Percentiles rank a stretch among this genome's conserved stretches.
These are phyloP conservation scores for Gaeumannomyces tritici DNA, from an alignment of 2,329 filamentous ascomycete species.

Conservation along the genomic window DNA sequence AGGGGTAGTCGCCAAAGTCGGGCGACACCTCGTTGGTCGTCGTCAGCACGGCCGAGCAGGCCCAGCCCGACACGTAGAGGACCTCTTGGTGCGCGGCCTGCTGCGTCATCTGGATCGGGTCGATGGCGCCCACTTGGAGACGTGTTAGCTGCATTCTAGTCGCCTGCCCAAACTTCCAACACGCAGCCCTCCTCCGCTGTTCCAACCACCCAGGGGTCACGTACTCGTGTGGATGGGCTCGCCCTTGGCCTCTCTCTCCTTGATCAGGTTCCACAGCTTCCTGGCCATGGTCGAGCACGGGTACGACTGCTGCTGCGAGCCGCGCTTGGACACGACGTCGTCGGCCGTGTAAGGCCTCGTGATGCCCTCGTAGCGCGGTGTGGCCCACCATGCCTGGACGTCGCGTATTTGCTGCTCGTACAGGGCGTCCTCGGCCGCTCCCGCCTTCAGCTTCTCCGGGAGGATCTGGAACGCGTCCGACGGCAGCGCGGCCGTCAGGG, in stretches of 20 bases:
- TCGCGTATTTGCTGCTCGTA: conserved; percentile 77
- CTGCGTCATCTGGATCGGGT: conserved; percentile 99
- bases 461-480: conserved; percentile 82
- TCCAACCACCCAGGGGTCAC: conserved; percentile 17
- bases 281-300: conserved; percentile 90
- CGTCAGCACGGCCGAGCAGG: conserved; percentile 87
- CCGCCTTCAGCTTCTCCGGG: conserved; percentile 66
- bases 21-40: conserved; percentile 95
- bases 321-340: conserved; percentile 89
- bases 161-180: no score
- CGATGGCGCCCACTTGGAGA: conserved; percentile 78
- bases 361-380: conserved; percentile 77
- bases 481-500: conserved; percentile 49
- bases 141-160: no score
- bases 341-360: conserved; percentile 83
- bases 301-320: conserved; percentile 76
- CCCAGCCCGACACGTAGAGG: conserved; percentile 94
- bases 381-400: conserved; percentile 85
- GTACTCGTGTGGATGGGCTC: conserved; percentile 88
- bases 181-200: no score
- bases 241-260: conserved; percentile 65
- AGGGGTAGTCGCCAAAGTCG: conserved; percentile 97
- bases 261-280: conserved; percentile 85
- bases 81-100: conserved; percentile 94
- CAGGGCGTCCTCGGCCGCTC: conserved; percentile 72